Evolutionary conservation across 1,284 basidiomycete genomes (phyloP).

Genomic region (Cryptococcus sp.): DNA sequence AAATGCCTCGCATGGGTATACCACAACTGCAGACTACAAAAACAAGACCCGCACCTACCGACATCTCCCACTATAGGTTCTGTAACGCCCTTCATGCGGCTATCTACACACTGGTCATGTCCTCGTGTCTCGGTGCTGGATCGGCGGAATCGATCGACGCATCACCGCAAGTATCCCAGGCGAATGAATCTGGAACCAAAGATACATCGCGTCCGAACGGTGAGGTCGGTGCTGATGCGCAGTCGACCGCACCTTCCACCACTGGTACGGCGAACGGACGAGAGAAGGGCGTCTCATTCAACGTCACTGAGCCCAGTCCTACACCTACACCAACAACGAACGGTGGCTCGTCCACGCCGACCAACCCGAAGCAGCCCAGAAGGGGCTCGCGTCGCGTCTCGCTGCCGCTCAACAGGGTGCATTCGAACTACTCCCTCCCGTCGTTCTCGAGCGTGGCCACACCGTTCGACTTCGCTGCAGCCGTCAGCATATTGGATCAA

Average conservation of each 20-base stretch:
- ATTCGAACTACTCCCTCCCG: conserved; percentile 44
- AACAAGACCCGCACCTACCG: conserved; percentile 17
- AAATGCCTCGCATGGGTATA: conserved; percentile 60
- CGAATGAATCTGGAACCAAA: neutral
- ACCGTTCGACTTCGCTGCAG: conserved; percentile 74
- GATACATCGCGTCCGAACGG: neutral
- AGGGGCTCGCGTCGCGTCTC: conserved; percentile 46
- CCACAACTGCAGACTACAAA: conserved; percentile 3
- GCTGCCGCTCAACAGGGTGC: conserved; percentile 58
- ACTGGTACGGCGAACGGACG: neutral
- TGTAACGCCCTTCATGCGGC: conserved; percentile 76
- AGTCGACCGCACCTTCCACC: neutral
- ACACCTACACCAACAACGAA: conserved; percentile 17
- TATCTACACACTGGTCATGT: conserved; percentile 73
- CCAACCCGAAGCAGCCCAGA: conserved; percentile 12
- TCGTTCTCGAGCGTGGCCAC: conserved; percentile 55
- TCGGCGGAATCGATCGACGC: conserved; percentile 1
- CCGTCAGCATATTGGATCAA: conserved; percentile 68
- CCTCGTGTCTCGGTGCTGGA: conserved; percentile 61
- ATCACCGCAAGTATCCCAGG: neutral
- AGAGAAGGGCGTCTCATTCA: conserved; percentile 43
- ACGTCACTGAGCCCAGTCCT: conserved; percentile 35
- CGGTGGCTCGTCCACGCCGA: conserved; percentile 16
- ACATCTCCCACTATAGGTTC: conserved; percentile 58
- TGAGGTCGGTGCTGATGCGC: neutral